Evolutionary conservation across 441 rosid genomes (phyloP).

Genomic region (Gossypium schwendimanii): DNA sequence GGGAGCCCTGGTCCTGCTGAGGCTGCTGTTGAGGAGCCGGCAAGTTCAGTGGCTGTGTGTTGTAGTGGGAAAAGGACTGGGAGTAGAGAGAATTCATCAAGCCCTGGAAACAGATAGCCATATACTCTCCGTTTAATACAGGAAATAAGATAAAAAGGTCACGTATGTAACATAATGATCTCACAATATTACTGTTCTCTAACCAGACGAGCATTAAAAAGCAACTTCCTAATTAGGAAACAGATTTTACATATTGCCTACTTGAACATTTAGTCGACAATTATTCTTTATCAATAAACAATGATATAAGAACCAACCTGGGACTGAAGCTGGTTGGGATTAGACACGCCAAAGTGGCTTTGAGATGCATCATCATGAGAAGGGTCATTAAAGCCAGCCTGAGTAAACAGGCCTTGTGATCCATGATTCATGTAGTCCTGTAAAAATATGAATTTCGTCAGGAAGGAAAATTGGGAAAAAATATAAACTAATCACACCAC

Average conservation of each 20-base stretch:
- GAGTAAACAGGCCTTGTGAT: constrained; percentile 87
- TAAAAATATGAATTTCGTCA: constrained; percentile 7
- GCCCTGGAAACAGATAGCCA: constrained; percentile 43
- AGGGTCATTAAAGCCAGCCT: constrained; percentile 74
- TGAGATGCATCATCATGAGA: constrained; percentile 81
- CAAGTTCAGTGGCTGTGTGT: constrained; percentile 63
- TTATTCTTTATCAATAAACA: constrained; percentile 11
- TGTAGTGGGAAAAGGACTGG: constrained; percentile 81
- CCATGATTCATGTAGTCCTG: constrained; percentile 95
- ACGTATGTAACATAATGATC: background rate
- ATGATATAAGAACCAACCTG: constrained; percentile 48
- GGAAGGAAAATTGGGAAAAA: background rate
- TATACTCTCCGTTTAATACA: background rate
- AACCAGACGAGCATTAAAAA: background rate
- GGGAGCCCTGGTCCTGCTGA: constrained; percentile 73
- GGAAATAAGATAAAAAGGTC: background rate
- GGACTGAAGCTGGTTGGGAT: constrained; percentile 73
- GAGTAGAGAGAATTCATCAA: constrained; percentile 87
- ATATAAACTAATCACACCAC: background rate
- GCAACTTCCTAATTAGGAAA: background rate
- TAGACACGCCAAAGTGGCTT: constrained; percentile 67
- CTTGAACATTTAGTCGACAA: background rate
- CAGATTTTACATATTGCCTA: background rate
- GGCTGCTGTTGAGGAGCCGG: constrained; percentile 55
- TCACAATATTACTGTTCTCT: background rate